These are phyloP conservation scores for Acer yangbiense DNA, from an alignment of 345 rosid genomes.

Conservation along the genomic window DNA sequence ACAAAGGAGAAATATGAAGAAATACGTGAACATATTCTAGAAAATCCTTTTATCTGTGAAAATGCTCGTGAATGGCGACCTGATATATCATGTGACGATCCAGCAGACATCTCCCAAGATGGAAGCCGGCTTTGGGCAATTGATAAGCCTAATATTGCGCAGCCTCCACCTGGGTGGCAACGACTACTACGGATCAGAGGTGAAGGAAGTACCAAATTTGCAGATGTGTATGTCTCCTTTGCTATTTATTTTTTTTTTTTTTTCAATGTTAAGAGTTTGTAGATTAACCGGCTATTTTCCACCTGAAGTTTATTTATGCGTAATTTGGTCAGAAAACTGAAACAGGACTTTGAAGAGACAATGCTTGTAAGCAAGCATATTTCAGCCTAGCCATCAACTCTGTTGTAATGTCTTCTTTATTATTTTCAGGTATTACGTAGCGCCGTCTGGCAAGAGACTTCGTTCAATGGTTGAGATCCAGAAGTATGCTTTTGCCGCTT, in stretches of 20 bases:
- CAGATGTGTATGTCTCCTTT: conserved; percentile 75
- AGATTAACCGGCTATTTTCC: neutral
- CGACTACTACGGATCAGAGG: conserved; percentile 74
- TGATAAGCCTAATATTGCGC: conserved; percentile 88
- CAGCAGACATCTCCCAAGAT: conserved; percentile 87
- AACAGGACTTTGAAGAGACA: neutral
- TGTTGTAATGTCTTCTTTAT: neutral
- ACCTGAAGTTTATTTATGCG: neutral
- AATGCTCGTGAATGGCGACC: conserved; percentile 82
- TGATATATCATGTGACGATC: conserved; percentile 70
- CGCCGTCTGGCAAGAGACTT: conserved; percentile 90
- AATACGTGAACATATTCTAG: conserved; percentile 77
- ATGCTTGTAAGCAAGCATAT: neutral
- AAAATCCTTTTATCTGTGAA: conserved; percentile 71
- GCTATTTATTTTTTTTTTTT: conserved; percentile 10
- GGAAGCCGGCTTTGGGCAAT: conserved; percentile 93
- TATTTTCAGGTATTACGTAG: conserved; percentile 69
- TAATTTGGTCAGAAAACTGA: neutral
- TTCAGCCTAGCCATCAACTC: neutral
- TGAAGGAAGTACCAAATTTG: conserved; percentile 86
- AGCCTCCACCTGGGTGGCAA: conserved; percentile 92
- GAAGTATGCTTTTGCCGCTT: conserved; percentile 49
- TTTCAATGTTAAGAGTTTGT: neutral
- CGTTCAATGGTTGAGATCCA: conserved; percentile 83
- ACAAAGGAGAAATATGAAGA: conserved; percentile 87